phyloP scores from a whole-genome alignment of 805 yeast genomes.

The Barnettozyma salicaria region DNA sequence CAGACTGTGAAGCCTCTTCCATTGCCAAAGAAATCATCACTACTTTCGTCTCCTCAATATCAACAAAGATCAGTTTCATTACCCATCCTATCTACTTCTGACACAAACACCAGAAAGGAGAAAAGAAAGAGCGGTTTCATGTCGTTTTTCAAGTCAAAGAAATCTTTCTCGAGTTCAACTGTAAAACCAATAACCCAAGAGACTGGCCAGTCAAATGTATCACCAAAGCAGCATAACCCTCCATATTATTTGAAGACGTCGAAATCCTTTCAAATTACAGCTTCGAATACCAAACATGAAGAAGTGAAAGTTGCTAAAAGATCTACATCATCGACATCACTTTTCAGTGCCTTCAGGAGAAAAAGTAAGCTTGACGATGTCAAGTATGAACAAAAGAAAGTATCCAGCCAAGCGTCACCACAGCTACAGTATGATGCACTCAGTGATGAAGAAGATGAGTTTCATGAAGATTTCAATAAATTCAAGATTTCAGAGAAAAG shows the following conservation, averaged over 20 bases:
- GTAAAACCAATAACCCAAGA: slow-evolving; percentile 7
- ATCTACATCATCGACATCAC: slow-evolving; percentile 23
- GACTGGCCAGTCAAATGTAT: slow-evolving; percentile 14
- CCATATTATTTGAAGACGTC: slow-evolving; percentile 10
- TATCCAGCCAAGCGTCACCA: no score
- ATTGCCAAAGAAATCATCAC: slow-evolving; percentile 10
- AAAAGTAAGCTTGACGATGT: slow-evolving; percentile 4
- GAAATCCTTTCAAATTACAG: slow-evolving; percentile 15
- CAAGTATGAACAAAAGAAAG: not conserved
- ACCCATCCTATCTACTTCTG: slow-evolving; percentile 14
- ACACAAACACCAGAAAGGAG: slow-evolving; percentile 7
- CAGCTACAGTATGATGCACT: not conserved
- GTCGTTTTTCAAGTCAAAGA: slow-evolving; percentile 17
- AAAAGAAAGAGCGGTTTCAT: slow-evolving; percentile 20
- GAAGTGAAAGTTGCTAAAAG: slow-evolving; percentile 17
- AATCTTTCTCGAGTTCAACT: slow-evolving; percentile 17
- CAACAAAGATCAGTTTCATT: slow-evolving; percentile 22
- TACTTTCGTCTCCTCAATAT: slow-evolving; percentile 13
- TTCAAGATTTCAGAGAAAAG: slow-evolving; percentile 7
- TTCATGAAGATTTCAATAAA: slow-evolving; percentile 25
- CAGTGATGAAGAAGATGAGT: slow-evolving; percentile 9
- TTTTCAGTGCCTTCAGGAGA: slow-evolving; percentile 25
- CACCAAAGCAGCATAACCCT: not conserved
- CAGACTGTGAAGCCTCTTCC: slow-evolving; percentile 6
- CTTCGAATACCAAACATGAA: no score